Base-by-base conservation (phyloP, 352 stramenopile genomes). In the Pythium guiyangense region DNA sequence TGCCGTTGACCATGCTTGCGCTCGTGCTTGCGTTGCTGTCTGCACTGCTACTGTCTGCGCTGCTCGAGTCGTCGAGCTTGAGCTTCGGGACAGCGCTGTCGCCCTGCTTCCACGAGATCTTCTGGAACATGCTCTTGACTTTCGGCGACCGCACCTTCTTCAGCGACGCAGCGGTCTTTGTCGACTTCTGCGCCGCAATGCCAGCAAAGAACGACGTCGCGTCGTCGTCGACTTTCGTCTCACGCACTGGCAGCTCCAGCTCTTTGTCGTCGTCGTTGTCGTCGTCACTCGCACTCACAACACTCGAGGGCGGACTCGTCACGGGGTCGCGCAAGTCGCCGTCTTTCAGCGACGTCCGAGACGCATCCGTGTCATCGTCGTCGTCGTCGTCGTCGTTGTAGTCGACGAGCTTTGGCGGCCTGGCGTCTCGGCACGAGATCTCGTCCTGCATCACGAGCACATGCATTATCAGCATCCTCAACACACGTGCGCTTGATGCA, bases 91-190 rank as follows among this genome's bases (percentile, higher is more conserved):
- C 63, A 42, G 50, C 56, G 48, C 69, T 58, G 31, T 49, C 58
- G 25, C 37, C 54, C 9, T 72, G 65, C 42, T 86, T 86, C 79
- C 79, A 88, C 25, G 81, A 84, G 49, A 89, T 88, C 49, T 85
- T 84, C 67, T 88, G 69, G 56, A 91, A 89, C 66, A 91, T 83
- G 58, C 67, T 84, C 64, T 91, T 91, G 49, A 81, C 77, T 44
- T 88, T 74, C 6, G 79, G 79, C 18, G 77, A 90, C 45, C 60
- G 57, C 46, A 48, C 52, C 27, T 73, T 77, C 57, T 67, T 74
- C 27, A 52, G 59, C 4, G 43, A 10, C 18, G 39, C 14, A 3
- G n/a, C 42, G 26, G 42, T 56, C 44, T 72, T 74, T 14, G 67
- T 73, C 40, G 71, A 55, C 52, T 83, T 89, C 44, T 75, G 57